A percentile compares a stretch with the other conserved stretches of the same genome.
phyloP scores from a whole-genome alignment of 2,329 filamentous ascomycete genomes.

The Onygena corvina region DNA sequence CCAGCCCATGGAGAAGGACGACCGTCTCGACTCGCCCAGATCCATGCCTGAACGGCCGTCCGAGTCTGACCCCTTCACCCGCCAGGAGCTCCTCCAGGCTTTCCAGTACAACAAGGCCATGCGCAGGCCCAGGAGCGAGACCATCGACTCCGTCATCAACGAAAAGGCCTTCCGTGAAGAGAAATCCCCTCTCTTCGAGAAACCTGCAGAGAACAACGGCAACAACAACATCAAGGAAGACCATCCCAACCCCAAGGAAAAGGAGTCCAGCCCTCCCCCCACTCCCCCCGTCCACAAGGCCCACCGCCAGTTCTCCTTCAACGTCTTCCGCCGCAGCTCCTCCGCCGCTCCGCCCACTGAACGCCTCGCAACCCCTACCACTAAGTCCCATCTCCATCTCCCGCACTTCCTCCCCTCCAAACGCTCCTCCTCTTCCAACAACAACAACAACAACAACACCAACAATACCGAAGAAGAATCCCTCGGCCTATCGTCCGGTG shows the following conservation, averaged over 20 bases:
- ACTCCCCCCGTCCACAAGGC: constrained; percentile 26
- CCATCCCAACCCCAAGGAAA: background rate
- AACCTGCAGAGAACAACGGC: too few species aligned
- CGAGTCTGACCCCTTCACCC: constrained; percentile 49
- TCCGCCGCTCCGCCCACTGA: constrained; percentile 10
- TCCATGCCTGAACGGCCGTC: constrained; percentile 21
- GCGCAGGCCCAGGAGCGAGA: background rate
- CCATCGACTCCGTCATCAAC: constrained; percentile 1
- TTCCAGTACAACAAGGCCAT: constrained; percentile 12
- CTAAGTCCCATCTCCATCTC: constrained; percentile 6
- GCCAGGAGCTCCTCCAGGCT: constrained; percentile 51
- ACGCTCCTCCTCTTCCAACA: constrained; percentile 15
- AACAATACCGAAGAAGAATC: constrained; percentile 65
- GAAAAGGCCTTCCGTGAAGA: constrained; percentile 1
- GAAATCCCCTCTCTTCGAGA: background rate
- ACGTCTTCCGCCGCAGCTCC: constrained; percentile 53
- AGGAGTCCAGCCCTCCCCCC: constrained; percentile 6
- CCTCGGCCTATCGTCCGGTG: constrained; percentile 69
- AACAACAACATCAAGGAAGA: background rate
- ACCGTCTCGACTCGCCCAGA: constrained; percentile 4
- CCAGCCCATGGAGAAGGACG: constrained; percentile 17
- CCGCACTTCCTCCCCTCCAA: constrained; percentile 8
- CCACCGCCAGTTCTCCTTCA: constrained; percentile 81
- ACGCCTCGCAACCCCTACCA: background rate
- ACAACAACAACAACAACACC: constrained; percentile 22